These are phyloP conservation scores for Plasmodium cynomolgi DNA, from an alignment of 169 alveolate genomes.

Conservation along the genomic window DNA sequence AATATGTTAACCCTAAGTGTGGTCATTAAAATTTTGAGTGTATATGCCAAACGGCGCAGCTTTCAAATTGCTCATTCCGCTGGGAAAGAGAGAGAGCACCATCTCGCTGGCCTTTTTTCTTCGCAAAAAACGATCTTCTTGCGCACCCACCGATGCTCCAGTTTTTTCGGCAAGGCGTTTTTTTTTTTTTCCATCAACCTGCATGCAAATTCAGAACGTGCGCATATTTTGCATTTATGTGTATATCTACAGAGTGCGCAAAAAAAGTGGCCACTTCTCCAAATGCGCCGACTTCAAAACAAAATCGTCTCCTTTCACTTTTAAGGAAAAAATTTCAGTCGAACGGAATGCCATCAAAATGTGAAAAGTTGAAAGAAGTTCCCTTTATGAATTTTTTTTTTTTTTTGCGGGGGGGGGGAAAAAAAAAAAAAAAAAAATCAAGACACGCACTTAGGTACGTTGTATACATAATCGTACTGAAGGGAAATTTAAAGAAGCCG, in stretches of 20 bases:
- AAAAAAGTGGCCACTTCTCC: not conserved
- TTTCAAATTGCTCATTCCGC: not conserved
- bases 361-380: not conserved
- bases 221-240: not conserved
- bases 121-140: not conserved
- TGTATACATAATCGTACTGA: not conserved
- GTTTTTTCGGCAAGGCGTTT: not conserved
- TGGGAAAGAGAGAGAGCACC: not conserved
- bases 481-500: not conserved
- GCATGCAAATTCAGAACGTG: not conserved
- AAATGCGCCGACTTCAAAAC: not conserved
- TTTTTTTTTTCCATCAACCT: not conserved
- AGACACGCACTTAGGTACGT: constrained; percentile 1
- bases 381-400: not conserved
- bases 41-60: not conserved
- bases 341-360: not conserved
- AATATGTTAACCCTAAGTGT: not conserved
- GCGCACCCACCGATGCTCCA: not conserved
- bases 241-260: not conserved
- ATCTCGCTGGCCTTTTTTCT: not conserved
- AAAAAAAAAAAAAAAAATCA: not conserved
- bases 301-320: not conserved
- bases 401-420: not conserved
- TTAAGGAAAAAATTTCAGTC: not conserved
- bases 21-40: not conserved